A percentile compares a stretch with the other conserved stretches of the same genome.
These are phyloP conservation scores for Fusarium hainanense DNA, from an alignment of 2,329 filamentous ascomycete genomes.

Conservation along the genomic window DNA sequence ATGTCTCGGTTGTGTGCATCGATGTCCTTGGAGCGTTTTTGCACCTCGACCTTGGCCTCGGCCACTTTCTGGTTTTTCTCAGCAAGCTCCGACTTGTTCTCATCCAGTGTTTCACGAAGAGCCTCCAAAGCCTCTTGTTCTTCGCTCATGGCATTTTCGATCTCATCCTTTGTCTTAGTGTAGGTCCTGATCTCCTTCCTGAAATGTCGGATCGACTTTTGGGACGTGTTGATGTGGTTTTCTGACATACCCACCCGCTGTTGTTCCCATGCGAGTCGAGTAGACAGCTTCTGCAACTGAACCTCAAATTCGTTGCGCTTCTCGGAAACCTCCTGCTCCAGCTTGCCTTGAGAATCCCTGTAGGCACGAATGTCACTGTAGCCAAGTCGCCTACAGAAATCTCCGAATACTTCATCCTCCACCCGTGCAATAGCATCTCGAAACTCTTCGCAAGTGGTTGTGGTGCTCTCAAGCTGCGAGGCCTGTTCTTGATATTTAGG, in stretches of 20 bases:
- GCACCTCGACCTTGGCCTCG: slow-evolving; percentile 82
- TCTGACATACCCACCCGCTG: slow-evolving; percentile 65
- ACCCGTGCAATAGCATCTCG: slow-evolving; percentile 77
- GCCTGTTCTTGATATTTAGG: slow-evolving; percentile 82
- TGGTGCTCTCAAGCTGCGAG: slow-evolving; percentile 71
- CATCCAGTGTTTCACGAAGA: slow-evolving; percentile 76
- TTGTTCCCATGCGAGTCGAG: slow-evolving; percentile 67
- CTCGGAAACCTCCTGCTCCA: slow-evolving; percentile 89
- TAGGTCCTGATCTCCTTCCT: slow-evolving; percentile 76
- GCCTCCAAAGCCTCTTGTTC: slow-evolving; percentile 82
- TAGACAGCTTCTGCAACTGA: slow-evolving; percentile 81
- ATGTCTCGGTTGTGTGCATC: slow-evolving; percentile 79
- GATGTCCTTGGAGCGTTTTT: slow-evolving; percentile 86
- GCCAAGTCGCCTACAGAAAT: slow-evolving; percentile 87
- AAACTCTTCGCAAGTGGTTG: slow-evolving; percentile 63
- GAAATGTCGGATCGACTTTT: slow-evolving; percentile 74
- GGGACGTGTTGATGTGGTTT: slow-evolving; percentile 74
- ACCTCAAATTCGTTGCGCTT: slow-evolving; percentile 88
- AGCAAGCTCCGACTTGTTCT: slow-evolving; percentile 73
- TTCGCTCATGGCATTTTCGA: slow-evolving; percentile 77
- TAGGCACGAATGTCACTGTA: slow-evolving; percentile 93
- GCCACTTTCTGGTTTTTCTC: slow-evolving; percentile 79
- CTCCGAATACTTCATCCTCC: slow-evolving; percentile 87
- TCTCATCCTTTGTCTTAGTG: slow-evolving; percentile 75
- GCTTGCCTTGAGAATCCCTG: slow-evolving; percentile 89